These are phyloP conservation scores for Penicillium nordicum DNA, from an alignment of 2,329 filamentous ascomycete genomes.

Conservation along the genomic window DNA sequence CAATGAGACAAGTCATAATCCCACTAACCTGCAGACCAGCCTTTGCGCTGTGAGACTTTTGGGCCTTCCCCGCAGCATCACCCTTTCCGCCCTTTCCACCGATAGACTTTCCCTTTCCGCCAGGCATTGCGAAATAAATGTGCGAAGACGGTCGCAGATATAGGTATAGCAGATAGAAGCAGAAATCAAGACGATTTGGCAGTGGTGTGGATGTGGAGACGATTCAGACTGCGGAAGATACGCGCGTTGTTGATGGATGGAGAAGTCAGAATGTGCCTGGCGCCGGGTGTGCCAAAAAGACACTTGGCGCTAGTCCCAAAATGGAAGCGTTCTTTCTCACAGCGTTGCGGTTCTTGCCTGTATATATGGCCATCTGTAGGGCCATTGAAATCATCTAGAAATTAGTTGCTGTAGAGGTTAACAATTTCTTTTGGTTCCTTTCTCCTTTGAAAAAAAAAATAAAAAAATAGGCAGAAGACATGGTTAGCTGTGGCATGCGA, in stretches of 20 bases:
- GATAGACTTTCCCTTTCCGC: slow-evolving; percentile 89
- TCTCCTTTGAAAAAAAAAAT: background rate
- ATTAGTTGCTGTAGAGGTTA: background rate
- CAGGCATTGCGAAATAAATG: slow-evolving; percentile 58
- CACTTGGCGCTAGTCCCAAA: slow-evolving; percentile 38
- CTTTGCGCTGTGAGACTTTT: slow-evolving; percentile 90
- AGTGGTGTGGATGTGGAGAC: slow-evolving; percentile 29
- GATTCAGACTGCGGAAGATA: slow-evolving; percentile 28
- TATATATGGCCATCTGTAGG: background rate
- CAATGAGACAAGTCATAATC: background rate
- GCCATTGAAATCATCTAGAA: background rate
- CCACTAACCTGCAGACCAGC: slow-evolving; percentile 85
- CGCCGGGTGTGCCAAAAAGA: slow-evolving; percentile 40
- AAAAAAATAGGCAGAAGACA: background rate
- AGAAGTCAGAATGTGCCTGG: slow-evolving; percentile 37
- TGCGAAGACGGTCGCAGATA: slow-evolving; percentile 22
- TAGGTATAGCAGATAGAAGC: slow-evolving; percentile 27
- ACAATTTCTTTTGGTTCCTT: background rate
- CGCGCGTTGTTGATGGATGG: slow-evolving; percentile 45
- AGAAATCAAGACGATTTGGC: slow-evolving; percentile 19
- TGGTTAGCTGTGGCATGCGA: background rate
- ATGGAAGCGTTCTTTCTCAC: slow-evolving; percentile 17
- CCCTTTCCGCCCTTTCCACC: slow-evolving; percentile 91
- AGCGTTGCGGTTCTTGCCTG: background rate
- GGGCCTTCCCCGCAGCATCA: slow-evolving; percentile 77